Base-by-base conservation (phyloP, 2,329 filamentous ascomycete species). In the Harringtonia lauricola region DNA sequence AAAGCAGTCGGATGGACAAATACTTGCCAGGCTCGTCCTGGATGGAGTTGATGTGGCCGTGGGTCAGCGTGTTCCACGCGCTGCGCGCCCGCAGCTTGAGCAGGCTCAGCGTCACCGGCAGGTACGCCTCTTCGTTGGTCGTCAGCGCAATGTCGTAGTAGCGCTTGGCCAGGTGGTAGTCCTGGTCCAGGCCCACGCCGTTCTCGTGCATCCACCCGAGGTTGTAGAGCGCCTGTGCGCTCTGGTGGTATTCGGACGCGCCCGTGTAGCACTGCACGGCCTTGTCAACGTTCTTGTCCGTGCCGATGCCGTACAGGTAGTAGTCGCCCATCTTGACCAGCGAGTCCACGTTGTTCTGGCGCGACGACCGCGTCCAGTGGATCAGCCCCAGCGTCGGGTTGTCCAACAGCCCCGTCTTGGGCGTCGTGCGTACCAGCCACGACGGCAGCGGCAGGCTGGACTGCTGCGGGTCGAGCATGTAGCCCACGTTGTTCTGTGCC, bases 161-260 rank as follows among this genome's bases (percentile, higher is more conserved):
- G 43, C 92, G 74, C 64, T 98, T 98, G 2, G 94, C 92, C 45
- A 98, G 79, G 57, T 98, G 92, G 60, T 94, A 98, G 58, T 98
- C 92, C 59, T 98, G 92, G 43, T 85, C 83, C 18, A 96, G 76
- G 2, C 89, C 87, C 40, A 96, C 72, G 8, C 92, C 92, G 56
- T 96, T 95, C 64, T 98, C 92, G 57, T 98, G 88, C 90, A 98
- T 96, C 92, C 92, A 98, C 6, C 92, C 94, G 14, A 98, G 70
- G 55, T 98, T 96, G 76, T 88, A 98, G 45, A 95, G 78, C 14
- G 94, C 92, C 63, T 98, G 94, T 3, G 90, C 92, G 54, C 87
- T 94, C 57, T 88, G 83, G 53, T 90, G 81, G 47, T 85, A 88
- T 57, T 98, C 92, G 0, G 89, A 89, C 2, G 92, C 92, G 4